Evolutionary conservation across 257 asterid genomes (phyloP).

Genomic region (Cynanchum wilfordii): DNA sequence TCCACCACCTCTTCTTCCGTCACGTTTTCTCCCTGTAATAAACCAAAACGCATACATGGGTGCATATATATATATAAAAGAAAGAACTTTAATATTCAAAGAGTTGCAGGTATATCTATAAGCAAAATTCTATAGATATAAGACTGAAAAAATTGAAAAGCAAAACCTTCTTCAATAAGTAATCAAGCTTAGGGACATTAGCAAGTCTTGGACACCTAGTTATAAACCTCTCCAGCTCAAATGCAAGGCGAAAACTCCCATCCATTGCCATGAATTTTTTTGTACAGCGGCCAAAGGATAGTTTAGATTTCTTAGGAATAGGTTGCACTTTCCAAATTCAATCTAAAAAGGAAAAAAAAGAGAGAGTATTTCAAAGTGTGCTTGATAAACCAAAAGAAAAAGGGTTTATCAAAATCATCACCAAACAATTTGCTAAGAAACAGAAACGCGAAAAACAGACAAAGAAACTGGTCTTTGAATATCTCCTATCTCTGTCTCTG

Average conservation of each 20-base stretch:
- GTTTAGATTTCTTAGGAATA: not conserved
- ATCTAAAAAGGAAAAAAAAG: too few relatives aligned
- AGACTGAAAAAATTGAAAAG: not conserved
- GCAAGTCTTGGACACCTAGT: constrained; percentile 57
- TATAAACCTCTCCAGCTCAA: constrained; percentile 59
- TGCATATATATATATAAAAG: not conserved
- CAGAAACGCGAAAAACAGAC: not conserved
- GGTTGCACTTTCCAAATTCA: not conserved
- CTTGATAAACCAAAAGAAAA: not conserved
- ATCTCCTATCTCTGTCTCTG: not conserved
- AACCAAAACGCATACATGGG: too few relatives aligned
- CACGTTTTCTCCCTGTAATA: constrained; percentile 54
- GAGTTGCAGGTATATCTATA: not conserved
- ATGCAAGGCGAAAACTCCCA: constrained; percentile 57
- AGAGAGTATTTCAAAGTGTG: not conserved
- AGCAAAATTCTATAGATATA: not conserved
- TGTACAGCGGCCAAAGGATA: not conserved
- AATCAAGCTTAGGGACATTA: constrained; percentile 31
- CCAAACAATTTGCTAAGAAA: not conserved
- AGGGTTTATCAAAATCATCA: constrained; percentile 5
- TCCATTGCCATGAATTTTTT: constrained; percentile 51
- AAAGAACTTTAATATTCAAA: not conserved
- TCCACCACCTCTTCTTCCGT: constrained; percentile 66
- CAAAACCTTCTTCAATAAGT: constrained; percentile 56
- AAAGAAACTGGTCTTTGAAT: not conserved